Percentiles rank a stretch among this genome's conserved stretches.
Evolutionary conservation across 257 asterid genomes (phyloP).

Genomic region (Orobanche coerulescens): DNA sequence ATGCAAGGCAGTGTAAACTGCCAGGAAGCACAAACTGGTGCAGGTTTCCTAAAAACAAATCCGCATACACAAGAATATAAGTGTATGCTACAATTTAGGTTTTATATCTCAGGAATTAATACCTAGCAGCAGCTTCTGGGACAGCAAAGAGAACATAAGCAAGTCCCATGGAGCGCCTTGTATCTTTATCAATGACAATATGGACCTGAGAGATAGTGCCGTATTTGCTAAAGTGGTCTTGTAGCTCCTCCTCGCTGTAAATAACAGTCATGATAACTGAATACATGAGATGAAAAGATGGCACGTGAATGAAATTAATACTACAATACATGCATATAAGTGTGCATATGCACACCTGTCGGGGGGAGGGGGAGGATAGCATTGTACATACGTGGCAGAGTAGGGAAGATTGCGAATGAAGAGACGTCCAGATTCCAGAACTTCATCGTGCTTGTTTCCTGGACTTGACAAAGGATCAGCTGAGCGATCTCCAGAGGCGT

Average conservation of each 20-base stretch:
- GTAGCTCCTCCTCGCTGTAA: slow-evolving; percentile 80
- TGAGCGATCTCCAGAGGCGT: slow-evolving; percentile 30
- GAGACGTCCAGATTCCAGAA: slow-evolving; percentile 59
- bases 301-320: background rate
- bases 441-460: slow-evolving; percentile 35
- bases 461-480: slow-evolving; percentile 35
- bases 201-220: slow-evolving; percentile 71
- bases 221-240: slow-evolving; percentile 55
- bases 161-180: slow-evolving; percentile 82
- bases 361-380: background rate
- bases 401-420: slow-evolving; percentile 84
- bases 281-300: background rate
- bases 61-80: background rate
- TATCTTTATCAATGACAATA: slow-evolving; percentile 81
- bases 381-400: slow-evolving; percentile 57
- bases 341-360: background rate
- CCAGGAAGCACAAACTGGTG: background rate
- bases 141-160: slow-evolving; percentile 66
- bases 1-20: background rate
- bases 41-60: slow-evolving; percentile 7
- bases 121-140: slow-evolving; percentile 92
- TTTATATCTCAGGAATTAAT: slow-evolving; percentile 21
- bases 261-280: background rate
- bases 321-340: background rate
- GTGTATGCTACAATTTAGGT: background rate